Evolutionary conservation across 805 yeast genomes (phyloP).

Genomic region (Pichia rugopelliculosa): DNA sequence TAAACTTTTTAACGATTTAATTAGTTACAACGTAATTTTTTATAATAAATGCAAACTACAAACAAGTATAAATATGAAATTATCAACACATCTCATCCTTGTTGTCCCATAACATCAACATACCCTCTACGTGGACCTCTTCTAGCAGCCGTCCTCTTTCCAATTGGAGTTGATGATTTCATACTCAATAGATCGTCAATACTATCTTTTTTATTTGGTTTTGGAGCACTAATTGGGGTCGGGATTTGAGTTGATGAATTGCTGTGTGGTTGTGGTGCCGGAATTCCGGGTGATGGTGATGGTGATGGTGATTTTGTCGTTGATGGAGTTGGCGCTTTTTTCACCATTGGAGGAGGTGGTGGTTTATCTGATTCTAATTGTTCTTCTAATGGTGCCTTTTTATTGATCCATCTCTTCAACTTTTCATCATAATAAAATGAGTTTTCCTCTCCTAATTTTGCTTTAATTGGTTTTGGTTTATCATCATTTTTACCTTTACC

Average conservation of each 20-base stretch:
- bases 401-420: constrained; percentile 80
- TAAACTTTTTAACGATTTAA: too few relatives aligned
- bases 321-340: constrained; percentile 15
- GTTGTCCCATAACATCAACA: constrained; percentile 53
- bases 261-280: not conserved
- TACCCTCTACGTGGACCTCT: constrained; percentile 53
- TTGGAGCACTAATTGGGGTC: not conserved
- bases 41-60: not conserved
- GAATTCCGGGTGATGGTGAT: not conserved
- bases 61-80: not conserved
- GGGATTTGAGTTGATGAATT: not conserved
- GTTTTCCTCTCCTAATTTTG: constrained; percentile 77
- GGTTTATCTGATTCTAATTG: constrained; percentile 46
- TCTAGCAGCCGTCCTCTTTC: constrained; percentile 37
- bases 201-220: constrained; percentile 15
- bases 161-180: constrained; percentile 21
- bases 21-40: too few relatives aligned
- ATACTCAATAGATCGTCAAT: constrained; percentile 25
- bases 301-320: constrained; percentile 12
- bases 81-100: not conserved
- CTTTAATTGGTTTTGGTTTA: constrained; percentile 66
- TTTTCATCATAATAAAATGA: constrained; percentile 76
- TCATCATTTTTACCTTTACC: constrained; percentile 45
- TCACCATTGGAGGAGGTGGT: constrained; percentile 62
- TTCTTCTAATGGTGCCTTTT: constrained; percentile 58